Percentiles rank a stretch among this genome's conserved stretches.
phyloP scores from a whole-genome alignment of 2,329 filamentous ascomycete species.

The Stemphylium beticola region DNA sequence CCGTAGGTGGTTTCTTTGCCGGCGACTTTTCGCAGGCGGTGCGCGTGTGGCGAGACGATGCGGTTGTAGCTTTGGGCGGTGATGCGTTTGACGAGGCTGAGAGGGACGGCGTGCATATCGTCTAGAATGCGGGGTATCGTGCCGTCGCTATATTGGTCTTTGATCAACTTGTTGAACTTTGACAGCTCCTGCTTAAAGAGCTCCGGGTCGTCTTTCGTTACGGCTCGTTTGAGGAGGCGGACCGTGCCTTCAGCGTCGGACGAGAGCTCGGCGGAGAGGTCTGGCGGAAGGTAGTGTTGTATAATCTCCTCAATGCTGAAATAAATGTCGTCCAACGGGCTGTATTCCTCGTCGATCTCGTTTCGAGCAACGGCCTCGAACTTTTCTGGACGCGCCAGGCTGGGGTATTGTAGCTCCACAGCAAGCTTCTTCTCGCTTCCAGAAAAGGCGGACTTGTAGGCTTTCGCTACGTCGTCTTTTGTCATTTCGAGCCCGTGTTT shows the following conservation, averaged over 20 bases:
- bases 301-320: constrained; percentile 69
- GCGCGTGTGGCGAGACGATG: constrained; percentile 87
- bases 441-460: constrained; percentile 61
- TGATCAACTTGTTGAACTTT: constrained; percentile 77
- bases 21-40: constrained; percentile 82
- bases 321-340: constrained; percentile 75
- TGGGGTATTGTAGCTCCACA: constrained; percentile 84
- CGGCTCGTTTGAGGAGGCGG: constrained; percentile 77
- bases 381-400: constrained; percentile 69
- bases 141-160: constrained; percentile 70
- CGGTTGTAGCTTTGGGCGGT: constrained; percentile 88
- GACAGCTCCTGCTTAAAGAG: constrained; percentile 76
- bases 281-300: constrained; percentile 75
- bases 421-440: constrained; percentile 52
- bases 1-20: constrained; percentile 95
- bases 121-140: constrained; percentile 76
- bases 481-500: constrained; percentile 53
- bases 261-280: constrained; percentile 70
- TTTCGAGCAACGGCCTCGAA: constrained; percentile 40
- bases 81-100: constrained; percentile 74
- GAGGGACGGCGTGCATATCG: constrained; percentile 69
- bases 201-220: constrained; percentile 67
- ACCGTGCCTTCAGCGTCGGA: constrained; percentile 76
- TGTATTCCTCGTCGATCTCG: constrained; percentile 37
- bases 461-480: constrained; percentile 47